Evolutionary conservation across 2,329 filamentous ascomycete genomes (phyloP).

Genomic region (Myotisia sp.): DNA sequence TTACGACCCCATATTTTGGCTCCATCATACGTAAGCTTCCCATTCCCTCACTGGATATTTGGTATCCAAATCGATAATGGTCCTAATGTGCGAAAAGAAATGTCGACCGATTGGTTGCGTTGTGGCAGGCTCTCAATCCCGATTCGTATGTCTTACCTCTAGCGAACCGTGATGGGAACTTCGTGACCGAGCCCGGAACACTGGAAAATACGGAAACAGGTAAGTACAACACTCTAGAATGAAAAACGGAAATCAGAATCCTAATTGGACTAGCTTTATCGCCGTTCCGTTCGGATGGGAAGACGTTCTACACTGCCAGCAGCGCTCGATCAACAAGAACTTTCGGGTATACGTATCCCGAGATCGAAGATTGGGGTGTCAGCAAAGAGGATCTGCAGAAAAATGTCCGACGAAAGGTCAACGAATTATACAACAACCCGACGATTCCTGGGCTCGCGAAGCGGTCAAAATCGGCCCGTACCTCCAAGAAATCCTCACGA

Average conservation of each 20-base stretch:
- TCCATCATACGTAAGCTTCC: slow-evolving; percentile 49
- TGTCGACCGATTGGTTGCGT: slow-evolving; percentile 58
- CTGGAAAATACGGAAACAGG: slow-evolving; percentile 41
- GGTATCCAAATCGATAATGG: neutral
- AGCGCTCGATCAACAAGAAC: slow-evolving; percentile 42
- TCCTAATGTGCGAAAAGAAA: slow-evolving; percentile 32
- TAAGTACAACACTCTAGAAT: slow-evolving; percentile 13
- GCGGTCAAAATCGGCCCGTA: slow-evolving; percentile 15
- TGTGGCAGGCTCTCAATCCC: slow-evolving; percentile 65
- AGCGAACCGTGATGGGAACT: slow-evolving; percentile 43
- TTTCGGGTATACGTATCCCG: slow-evolving; percentile 64
- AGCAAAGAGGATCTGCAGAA: slow-evolving; percentile 22
- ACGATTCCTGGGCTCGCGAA: neutral
- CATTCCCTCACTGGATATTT: neutral
- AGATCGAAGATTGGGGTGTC: slow-evolving; percentile 38
- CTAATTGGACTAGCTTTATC: slow-evolving; percentile 36
- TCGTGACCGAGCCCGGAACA: slow-evolving; percentile 42
- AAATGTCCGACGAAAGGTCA: slow-evolving; percentile 41
- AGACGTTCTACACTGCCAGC: slow-evolving; percentile 54
- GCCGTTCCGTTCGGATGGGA: slow-evolving; percentile 49
- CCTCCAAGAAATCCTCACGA: slow-evolving; percentile 11
- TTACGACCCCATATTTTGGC: slow-evolving; percentile 66
- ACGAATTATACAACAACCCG: slow-evolving; percentile 42
- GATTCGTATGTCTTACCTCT: slow-evolving; percentile 50
- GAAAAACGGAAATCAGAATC: neutral